Evolutionary conservation across 2,329 filamentous ascomycete genomes (phyloP), one percentile per base, ranked within the genome.

Genomic region (Cladophialophora exuberans): DNA sequence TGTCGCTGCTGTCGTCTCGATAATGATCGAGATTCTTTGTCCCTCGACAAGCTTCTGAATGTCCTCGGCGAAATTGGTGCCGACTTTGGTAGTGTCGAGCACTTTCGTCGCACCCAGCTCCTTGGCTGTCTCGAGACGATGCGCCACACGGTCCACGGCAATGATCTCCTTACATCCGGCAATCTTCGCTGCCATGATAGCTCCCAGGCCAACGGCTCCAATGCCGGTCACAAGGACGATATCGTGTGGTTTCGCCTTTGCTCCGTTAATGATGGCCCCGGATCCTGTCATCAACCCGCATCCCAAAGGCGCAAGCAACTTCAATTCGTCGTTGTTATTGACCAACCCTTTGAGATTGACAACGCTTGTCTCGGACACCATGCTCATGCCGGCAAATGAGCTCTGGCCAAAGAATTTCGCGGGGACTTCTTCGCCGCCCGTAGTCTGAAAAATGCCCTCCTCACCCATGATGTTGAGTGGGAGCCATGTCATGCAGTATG

Each of bases 1-100:
- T 31, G 72, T 67, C 0, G 72, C 72, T 0, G 77, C 80, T 1
- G 77, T 81, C 0, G 79, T 81, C 50, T 83, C 80, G 46, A 83
- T 70, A 3, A 71, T 71, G 28, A 80, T 67, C 2, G 72, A 75
- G 0, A 76, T 70, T 0, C 79, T 79, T 0, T 72, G 56, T 0
- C 67, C 70, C 3, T 69, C 67, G 0, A 69, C 68, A 3, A 73
- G 58, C 4, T 69, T 68, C 15, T 65, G 62, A 15, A 78, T 66
- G 2, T 69, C 70, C 28, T 70, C 65, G 0, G 63, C 65, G 1
- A 78, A 60, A n/a, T 62, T 15, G n/a, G 4, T 3, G 28, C 42
- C n/a, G 4, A 26, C 38, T n/a, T 43, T 49, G 6, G 63, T 66
- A 10, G 69, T 65, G 54, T 75, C 69, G 17, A 76, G 62, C 2